Conservation (phyloP, 2,329 filamentous ascomycete genomes). For the Metarhizium brunneum region DNA sequence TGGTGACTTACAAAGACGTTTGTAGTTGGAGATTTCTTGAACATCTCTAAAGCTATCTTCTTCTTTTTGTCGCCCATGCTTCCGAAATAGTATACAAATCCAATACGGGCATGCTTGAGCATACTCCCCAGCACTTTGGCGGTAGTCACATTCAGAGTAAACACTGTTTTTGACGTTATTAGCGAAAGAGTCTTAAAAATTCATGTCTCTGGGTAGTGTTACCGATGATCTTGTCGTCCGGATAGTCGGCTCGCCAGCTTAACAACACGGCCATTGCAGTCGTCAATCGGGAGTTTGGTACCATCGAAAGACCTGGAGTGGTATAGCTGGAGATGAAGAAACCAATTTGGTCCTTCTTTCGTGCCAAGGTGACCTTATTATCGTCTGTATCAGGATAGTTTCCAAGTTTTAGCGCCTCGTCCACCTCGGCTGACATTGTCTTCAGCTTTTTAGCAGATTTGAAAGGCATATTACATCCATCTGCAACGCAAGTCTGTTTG, state of each 20-base stretch:
- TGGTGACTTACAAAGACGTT: slow-evolving; percentile 26
- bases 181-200: background rate
- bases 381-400: slow-evolving; percentile 13
- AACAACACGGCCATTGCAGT: slow-evolving; percentile 21
- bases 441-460: background rate
- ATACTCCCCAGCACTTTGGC: slow-evolving; percentile 26
- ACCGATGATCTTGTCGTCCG: slow-evolving; percentile 31
- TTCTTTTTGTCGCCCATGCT: slow-evolving; percentile 10
- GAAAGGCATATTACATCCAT: fast-evolving
- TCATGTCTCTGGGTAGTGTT: background rate
- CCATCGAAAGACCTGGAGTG: background rate
- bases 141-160: slow-evolving; percentile 23
- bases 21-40: slow-evolving; percentile 5
- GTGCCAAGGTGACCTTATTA: slow-evolving; percentile 7
- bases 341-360: slow-evolving; percentile 1
- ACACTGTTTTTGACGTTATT: slow-evolving; percentile 18
- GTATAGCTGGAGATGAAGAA: slow-evolving; percentile 16
- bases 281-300: slow-evolving; percentile 22
- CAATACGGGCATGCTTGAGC: slow-evolving; percentile 17
- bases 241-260: slow-evolving; percentile 20
- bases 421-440: background rate
- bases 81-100: slow-evolving; percentile 30
- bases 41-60: slow-evolving; percentile 10
- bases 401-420: fast-evolving
- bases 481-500: background rate